Base-by-base conservation (phyloP, 441 rosid genomes). In the Euphorbia celastroides region DNA sequence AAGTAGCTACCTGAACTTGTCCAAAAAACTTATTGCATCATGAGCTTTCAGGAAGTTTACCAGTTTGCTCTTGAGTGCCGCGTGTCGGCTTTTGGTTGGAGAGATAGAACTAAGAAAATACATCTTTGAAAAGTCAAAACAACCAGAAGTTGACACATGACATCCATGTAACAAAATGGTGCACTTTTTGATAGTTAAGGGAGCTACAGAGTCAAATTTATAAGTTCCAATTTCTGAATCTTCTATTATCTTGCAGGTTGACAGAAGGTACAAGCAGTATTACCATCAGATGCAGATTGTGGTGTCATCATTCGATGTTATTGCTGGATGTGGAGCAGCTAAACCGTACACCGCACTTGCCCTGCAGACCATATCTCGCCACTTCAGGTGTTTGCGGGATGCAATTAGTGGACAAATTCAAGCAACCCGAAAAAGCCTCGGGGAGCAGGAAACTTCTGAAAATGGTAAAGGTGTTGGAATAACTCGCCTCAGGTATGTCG, bases 261-360 rank as follows among this genome's bases (percentile, higher is more conserved):
- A 92, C 79, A 85, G 87, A 75, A 84, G 90, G 84, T 94, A 90
- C 82, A 94, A 86, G 67, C 99, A 90, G 73, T 94, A 92, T 63
- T 81, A 84, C 78, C 90, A 90, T 72, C 99, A 92, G 83, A 92
- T 94, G 99, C 98, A 89, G 82, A 83, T 88, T 56, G 91, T 94
- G 25, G 94, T 92, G 10, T 89, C 97, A 48, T 94, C 99, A 8
- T 94, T 94, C 75, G 94, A 94, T 67, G 88, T 80, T 7, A 85
- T 92, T 70, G 96, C 98, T 2, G 98, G 98, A 61, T 77, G 73
- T 50, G 96, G 96, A 55, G 92, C 98, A 0, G 94, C 99, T 66
- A 92, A 92, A 70, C 99, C 98, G 62, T 94, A 94, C 82, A 92
- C 96, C 0, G 88, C 94, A 1, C 83, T 92, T 13, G 99, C 99